These are phyloP conservation scores for Moesziomyces sp. DNA, from an alignment of 1,284 basidiomycete species.

Conservation along the genomic window DNA sequence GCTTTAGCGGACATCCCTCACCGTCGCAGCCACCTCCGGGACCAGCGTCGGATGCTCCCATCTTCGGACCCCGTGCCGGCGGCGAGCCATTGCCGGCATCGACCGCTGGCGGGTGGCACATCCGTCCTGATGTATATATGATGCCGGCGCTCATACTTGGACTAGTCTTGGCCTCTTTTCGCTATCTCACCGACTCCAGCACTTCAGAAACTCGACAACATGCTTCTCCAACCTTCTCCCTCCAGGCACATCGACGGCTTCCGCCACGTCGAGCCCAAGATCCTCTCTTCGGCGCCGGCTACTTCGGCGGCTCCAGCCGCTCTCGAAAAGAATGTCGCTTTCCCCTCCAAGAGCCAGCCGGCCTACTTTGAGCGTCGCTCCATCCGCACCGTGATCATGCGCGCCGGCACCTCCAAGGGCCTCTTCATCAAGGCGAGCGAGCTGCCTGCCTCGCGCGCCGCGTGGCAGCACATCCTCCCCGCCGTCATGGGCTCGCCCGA, in stretches of 20 bases:
- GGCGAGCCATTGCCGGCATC: too few species aligned
- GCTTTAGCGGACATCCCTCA: too few species aligned
- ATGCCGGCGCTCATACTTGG: too few species aligned
- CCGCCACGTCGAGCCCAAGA: constrained; percentile 14
- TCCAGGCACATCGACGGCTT: constrained; percentile 9
- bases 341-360: background rate
- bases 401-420: constrained; percentile 83
- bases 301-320: background rate
- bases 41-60: too few species aligned
- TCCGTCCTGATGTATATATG: too few species aligned
- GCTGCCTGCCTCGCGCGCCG: constrained; percentile 38
- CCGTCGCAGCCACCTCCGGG: too few species aligned
- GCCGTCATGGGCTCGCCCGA: constrained; percentile 79
- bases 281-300: background rate
- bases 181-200: background rate
- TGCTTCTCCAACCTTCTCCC: constrained; percentile 11
- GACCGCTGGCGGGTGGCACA: too few species aligned
- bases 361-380: constrained; percentile 9
- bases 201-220: background rate
- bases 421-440: constrained; percentile 75
- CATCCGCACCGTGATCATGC: constrained; percentile 8
- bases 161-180: too few species aligned
- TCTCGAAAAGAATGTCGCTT: background rate
- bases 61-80: too few species aligned
- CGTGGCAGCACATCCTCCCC: constrained; percentile 10